Base-by-base conservation (phyloP, 371 early-diverging fungal genomes). In the Lichtheimia ramosa region DNA sequence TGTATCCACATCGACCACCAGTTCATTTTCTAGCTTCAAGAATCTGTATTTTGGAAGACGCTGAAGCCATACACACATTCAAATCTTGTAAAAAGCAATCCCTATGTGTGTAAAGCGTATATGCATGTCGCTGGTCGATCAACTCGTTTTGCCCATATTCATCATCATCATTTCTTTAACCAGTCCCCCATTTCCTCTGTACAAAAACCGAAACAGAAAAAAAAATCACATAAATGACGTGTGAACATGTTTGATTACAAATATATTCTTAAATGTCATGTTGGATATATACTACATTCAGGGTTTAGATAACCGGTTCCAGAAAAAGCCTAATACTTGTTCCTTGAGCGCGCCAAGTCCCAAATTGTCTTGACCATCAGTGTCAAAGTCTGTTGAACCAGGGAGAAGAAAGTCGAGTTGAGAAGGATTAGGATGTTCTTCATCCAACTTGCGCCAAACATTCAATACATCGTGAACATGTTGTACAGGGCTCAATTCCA, bases 401-500 rank as follows among this genome's bases (percentile, higher is more conserved):
- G 46, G 46, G 46, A 21, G n/a, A 21, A 46, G n/a, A 16, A 46
- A 46, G 21, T 55, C 56, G 12, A 55, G 42, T 24, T 55, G 41
- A 1, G 56, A 55, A 1, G 66, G 60, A 28, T 46, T 58, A 1
- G 70, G 71, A n/a, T 58, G 67, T 21, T 74, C 61, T 2, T 59
- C 41, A 16, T 83, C 87, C 21, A 89, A 50, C 14, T 75, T 71
- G 27, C 85, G 65, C 86, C 87, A 88, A 5, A 85, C 70, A 18
- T 71, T 64, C 48, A 90, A 60, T 2, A 86, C 78, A 49, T 80
- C 82, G 18, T 70, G 70, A 1, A 85, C 66, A 50, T 85, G 75
- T 20, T 89, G 81, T 0, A 69, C 68, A 6, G 90, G 87, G 51
- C 88, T 85, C 24, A 84, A 54, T 3, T 79, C 67, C 58, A 89